phyloP scores from a whole-genome alignment of 1,284 basidiomycete genomes.

The Leccinum huronense region DNA sequence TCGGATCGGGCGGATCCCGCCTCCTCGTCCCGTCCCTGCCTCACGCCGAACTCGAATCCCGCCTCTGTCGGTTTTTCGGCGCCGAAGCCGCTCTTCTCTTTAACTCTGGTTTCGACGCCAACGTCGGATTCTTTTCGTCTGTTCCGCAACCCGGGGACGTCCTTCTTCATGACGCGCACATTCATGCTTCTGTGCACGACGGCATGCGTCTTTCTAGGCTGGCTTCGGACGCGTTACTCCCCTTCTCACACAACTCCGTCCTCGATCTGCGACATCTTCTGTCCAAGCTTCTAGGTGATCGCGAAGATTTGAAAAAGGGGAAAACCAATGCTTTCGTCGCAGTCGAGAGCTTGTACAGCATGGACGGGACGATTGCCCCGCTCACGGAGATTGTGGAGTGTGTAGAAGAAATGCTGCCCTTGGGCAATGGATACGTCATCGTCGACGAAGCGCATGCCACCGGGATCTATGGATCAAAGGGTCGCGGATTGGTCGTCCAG shows the following conservation, averaged over 20 bases:
- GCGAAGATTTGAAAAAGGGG: conserved; percentile 38
- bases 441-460: conserved; percentile 92
- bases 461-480: conserved; percentile 76
- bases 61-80: conserved; percentile 65
- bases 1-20: conserved; percentile 91
- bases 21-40: conserved; percentile 78
- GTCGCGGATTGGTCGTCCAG: conserved; percentile 65
- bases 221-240: conserved; percentile 34
- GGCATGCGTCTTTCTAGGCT: conserved; percentile 76
- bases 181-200: conserved; percentile 93
- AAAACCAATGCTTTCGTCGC: conserved; percentile 67
- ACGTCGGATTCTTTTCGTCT: conserved; percentile 83
- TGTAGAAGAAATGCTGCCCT: conserved; percentile 58
- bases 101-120: conserved; percentile 96
- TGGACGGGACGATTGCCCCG: conserved; percentile 92
- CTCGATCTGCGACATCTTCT: conserved; percentile 47
- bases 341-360: conserved; percentile 89
- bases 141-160: conserved; percentile 81
- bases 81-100: conserved; percentile 78
- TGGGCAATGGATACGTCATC: conserved; percentile 65
- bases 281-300: conserved; percentile 37
- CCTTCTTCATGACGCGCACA: conserved; percentile 83
- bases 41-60: conserved; percentile 68
- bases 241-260: conserved; percentile 80
- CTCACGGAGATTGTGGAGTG: conserved; percentile 61